Percentiles rank a stretch among this genome's conserved stretches.
Evolutionary conservation across 2,329 filamentous ascomycete species (phyloP).

Genomic region (Plectosphaerella sp.): DNA sequence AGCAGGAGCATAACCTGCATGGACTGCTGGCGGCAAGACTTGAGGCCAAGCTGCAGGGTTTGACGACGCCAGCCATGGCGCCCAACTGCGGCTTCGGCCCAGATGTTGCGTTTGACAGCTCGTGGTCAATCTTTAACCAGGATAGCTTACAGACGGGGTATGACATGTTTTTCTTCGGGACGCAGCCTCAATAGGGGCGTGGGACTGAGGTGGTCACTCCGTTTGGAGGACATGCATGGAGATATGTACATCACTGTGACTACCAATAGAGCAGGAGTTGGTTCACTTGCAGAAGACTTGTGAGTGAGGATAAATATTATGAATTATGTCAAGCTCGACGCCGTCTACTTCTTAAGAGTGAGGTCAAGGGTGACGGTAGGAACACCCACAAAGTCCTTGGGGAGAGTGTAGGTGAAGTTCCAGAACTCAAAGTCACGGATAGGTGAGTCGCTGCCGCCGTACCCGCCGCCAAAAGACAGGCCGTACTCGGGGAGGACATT

Average conservation of each 20-base stretch:
- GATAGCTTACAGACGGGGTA: constrained; percentile 16
- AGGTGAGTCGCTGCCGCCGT: constrained; percentile 24
- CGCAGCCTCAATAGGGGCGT: background rate
- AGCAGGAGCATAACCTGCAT: constrained; percentile 17
- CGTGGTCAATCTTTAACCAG: constrained; percentile 21
- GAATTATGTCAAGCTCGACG: too few relatives aligned
- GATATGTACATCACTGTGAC: background rate
- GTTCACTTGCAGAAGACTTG: too few relatives aligned
- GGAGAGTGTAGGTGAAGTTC: constrained; percentile 38
- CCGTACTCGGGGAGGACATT: constrained; percentile 34
- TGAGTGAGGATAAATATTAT: too few relatives aligned
- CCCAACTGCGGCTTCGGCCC: constrained; percentile 6
- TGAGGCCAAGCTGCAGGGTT: constrained; percentile 18
- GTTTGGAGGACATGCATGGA: background rate
- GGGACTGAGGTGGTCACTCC: too few relatives aligned
- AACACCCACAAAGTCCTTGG: constrained; percentile 20
- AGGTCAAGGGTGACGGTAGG: constrained; percentile 8
- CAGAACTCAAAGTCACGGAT: constrained; percentile 40
- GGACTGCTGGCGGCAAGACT: constrained; percentile 17
- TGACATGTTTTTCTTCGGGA: constrained; percentile 7
- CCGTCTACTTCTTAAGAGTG: background rate
- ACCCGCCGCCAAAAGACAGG: constrained; percentile 36
- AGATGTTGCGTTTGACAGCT: constrained; percentile 13
- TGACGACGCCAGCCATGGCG: constrained; percentile 16
- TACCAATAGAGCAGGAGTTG: too few relatives aligned